Conservation (phyloP, 2,329 filamentous ascomycete genomes). For the Biscogniauxia marginata region DNA sequence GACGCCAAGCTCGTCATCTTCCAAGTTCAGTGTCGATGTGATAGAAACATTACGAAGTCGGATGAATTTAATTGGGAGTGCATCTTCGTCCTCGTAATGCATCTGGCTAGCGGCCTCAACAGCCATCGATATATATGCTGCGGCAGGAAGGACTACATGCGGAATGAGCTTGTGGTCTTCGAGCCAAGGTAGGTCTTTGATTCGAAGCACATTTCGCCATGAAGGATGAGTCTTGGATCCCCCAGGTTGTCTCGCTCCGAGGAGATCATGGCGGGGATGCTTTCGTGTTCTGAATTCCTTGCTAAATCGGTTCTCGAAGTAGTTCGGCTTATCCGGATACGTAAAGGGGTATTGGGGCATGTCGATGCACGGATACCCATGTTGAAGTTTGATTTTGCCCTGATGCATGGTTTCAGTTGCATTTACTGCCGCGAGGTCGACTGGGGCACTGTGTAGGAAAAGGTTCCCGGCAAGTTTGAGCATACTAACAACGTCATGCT, state of each 20-base stretch:
- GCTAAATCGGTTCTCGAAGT: constrained; percentile 12
- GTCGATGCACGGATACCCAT: constrained; percentile 4
- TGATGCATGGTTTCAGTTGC: background rate
- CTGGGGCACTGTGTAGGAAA: constrained; percentile 2
- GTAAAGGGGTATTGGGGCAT: constrained; percentile 9
- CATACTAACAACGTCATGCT: background rate
- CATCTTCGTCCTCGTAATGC: constrained; percentile 3
- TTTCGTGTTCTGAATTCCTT: constrained; percentile 8
- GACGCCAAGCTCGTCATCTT: constrained; percentile 9
- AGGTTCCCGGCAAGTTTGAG: constrained; percentile 8
- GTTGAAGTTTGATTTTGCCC: background rate
- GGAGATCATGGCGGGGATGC: constrained; percentile 4
- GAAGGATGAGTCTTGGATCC: background rate
- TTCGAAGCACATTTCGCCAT: constrained; percentile 12
- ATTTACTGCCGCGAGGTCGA: constrained; percentile 11
- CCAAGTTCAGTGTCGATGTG: constrained; percentile 6
- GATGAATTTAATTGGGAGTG: constrained; percentile 7
- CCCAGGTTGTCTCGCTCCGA: constrained; percentile 7
- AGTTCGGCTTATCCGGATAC: too few relatives aligned
- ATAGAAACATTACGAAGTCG: constrained; percentile 11
- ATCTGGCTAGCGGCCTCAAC: constrained; percentile 8
- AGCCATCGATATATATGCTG: background rate
- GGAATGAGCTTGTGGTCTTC: constrained; percentile 6
- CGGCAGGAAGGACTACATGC: background rate
- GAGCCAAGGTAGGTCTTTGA: constrained; percentile 10